These are phyloP conservation scores for Xylariaceae sp. DNA, from an alignment of 2,329 filamentous ascomycete genomes.

Conservation along the genomic window DNA sequence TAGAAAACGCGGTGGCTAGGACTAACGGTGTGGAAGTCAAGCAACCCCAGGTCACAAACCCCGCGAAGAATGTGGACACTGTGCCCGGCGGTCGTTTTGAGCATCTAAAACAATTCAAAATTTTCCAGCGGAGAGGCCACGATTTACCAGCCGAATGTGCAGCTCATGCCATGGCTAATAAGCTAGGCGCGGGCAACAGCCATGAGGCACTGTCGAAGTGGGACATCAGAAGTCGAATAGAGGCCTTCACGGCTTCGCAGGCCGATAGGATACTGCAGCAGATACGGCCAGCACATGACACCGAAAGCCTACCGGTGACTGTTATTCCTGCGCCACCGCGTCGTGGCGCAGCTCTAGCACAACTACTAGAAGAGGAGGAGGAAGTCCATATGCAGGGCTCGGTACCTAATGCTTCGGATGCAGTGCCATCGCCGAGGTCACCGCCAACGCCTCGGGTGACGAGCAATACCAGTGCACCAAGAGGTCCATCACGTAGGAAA, in stretches of 20 bases:
- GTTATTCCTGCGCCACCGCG: constrained; percentile 60
- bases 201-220: constrained; percentile 39
- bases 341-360: constrained; percentile 52
- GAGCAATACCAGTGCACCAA: constrained; percentile 9
- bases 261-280: constrained; percentile 57
- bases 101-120: constrained; percentile 17
- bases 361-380: constrained; percentile 52
- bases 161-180: no score
- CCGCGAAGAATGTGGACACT: constrained; percentile 5
- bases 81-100: constrained; percentile 17
- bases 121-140: constrained; percentile 19
- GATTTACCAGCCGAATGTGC: constrained; percentile 27
- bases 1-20: constrained; percentile 15
- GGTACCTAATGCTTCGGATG: not conserved
- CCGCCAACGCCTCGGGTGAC: not conserved
- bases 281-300: constrained; percentile 50
- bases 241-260: constrained; percentile 58
- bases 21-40: constrained; percentile 9
- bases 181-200: constrained; percentile 9
- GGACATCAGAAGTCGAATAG: constrained; percentile 54
- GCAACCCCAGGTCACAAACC: constrained; percentile 4
- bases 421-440: constrained; percentile 9
- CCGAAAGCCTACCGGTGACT: constrained; percentile 53
- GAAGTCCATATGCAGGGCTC: constrained; percentile 2
- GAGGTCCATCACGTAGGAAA: constrained; percentile 11